Evolutionary conservation across 345 rosid genomes (phyloP).

Genomic region (Eucalyptus pumila): DNA sequence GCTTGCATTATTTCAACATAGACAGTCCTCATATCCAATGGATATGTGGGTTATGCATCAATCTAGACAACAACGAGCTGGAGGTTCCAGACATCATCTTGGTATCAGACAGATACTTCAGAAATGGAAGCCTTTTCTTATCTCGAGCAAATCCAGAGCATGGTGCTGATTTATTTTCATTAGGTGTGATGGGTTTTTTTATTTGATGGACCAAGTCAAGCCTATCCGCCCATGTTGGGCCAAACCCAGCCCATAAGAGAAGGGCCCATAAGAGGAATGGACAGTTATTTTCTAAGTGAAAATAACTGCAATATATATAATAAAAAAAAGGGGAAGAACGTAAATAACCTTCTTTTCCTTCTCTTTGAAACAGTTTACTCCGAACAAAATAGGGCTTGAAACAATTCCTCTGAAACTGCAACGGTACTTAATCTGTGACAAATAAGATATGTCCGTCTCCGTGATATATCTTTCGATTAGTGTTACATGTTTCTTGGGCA

Average conservation of each 20-base stretch:
- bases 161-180: not conserved
- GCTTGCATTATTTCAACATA: not conserved
- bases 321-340: too few species aligned
- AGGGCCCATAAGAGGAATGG: too few species aligned
- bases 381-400: too few species aligned
- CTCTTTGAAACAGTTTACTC: too few species aligned
- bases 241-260: too few species aligned
- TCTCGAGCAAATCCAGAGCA: not conserved
- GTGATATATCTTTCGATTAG: accelerated
- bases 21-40: not conserved
- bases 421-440: accelerated
- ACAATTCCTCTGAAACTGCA: accelerated
- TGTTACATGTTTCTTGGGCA: accelerated
- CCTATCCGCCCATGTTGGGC: accelerated
- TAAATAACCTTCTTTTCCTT: too few species aligned
- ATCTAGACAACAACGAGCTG: conserved; percentile 39
- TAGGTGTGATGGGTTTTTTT: not conserved
- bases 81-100: conserved; percentile 47
- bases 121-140: conserved; percentile 17
- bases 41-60: conserved; percentile 19
- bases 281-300: too few species aligned
- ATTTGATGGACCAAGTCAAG: too few species aligned
- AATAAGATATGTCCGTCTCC: accelerated
- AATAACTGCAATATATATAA: too few species aligned
- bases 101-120: conserved; percentile 43